A percentile compares a stretch with the other conserved stretches of the same genome.
Conservation (phyloP, 768 basidiomycete genomes). For the Suillus variegatus region DNA sequence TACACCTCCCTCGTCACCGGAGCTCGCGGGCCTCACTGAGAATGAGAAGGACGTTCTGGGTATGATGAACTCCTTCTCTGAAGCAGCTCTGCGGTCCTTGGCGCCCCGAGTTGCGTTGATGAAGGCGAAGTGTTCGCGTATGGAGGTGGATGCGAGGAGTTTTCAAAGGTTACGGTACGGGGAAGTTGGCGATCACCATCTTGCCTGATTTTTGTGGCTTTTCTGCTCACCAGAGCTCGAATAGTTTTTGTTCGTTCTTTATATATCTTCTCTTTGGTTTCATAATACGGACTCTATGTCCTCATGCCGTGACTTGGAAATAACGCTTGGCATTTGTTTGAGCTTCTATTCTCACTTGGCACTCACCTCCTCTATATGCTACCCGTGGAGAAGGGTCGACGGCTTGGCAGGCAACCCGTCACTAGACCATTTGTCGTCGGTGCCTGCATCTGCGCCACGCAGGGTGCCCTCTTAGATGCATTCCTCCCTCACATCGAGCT, state of each 20-base stretch:
- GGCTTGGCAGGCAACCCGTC: neutral
- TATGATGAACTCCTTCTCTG: neutral
- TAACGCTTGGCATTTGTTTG: neutral
- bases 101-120: neutral
- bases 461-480: neutral
- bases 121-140: neutral
- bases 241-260: neutral
- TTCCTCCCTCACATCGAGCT: neutral
- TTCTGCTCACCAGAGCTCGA: neutral
- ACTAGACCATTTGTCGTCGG: neutral
- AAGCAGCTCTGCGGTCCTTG: neutral
- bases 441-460: neutral
- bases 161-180: constrained; percentile 1
- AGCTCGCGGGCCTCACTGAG: constrained; percentile 10
- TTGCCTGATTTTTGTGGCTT: neutral
- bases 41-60: constrained; percentile 8
- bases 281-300: neutral
- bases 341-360: neutral
- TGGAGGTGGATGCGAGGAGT: neutral
- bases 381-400: neutral
- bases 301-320: neutral
- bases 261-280: neutral
- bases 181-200: neutral
- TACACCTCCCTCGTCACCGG: constrained; percentile 31
- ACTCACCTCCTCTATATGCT: neutral